Evolutionary conservation across 2,329 filamentous ascomycete genomes (phyloP), one percentile per base, ranked within the genome.

Genomic region (Aspergillus novoparasiticus): DNA sequence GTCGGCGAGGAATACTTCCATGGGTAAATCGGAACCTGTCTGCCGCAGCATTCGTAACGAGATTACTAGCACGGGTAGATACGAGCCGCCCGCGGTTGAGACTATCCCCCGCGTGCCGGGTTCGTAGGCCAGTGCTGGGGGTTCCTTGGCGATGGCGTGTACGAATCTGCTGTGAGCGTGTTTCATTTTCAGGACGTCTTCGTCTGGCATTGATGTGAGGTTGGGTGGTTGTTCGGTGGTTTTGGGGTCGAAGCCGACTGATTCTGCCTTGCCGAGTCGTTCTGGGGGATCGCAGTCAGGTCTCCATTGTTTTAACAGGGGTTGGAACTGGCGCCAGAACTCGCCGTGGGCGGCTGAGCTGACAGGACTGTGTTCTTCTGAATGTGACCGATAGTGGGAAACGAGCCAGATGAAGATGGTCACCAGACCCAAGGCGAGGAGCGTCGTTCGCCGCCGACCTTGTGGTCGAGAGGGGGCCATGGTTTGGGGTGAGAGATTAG

Each of bases 91-190:
- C 3, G 68, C 68, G 1, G 68, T 79, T 0, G 78, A 81, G 11
- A 82, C 80, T 26, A 82, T 74, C 0, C 81, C 81, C 6, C 69
- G 71, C 6, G 74, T 75, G 12, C 67, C 72, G 0, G 67, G 58
- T 36, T 41, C 58, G 59, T 68, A 71, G 48, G 71, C 67, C n/a
- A 80, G 64, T n/a, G 64, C 64, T 1, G 75, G 70, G 11, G 66
- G 63, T 9, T 60, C 55, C 14, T 63, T 63, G 26, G 57, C 54
- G 41, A 76, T 67, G 14, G 63, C 61, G 9, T 69, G 61, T 11
- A 75, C 64, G 60, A 76, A 76, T 4, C 65, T 64, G 41, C 63
- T 64, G 65, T 78, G 75, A 12, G 73, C 69, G 6, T 65, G 61
- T 45, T 66, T 71, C 69, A 77, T 69, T 12, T 61, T 65, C 16